Evolutionary conservation across 495 filamentous ascomycete species (phyloP).

Genomic region (Rostrohypoxylon terebratum): DNA sequence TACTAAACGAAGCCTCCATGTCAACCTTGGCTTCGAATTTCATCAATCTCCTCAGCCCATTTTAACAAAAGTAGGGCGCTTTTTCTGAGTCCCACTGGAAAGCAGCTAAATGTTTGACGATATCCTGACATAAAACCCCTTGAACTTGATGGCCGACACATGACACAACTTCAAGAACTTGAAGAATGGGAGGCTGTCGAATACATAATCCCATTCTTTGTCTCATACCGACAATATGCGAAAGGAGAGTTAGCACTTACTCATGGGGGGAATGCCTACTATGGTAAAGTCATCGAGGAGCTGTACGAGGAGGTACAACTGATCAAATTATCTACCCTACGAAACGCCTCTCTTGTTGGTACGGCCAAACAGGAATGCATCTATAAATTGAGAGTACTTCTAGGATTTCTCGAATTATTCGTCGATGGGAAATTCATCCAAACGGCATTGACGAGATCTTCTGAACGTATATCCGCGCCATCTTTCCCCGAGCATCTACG

Average conservation of each 20-base stretch:
- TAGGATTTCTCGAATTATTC: neutral
- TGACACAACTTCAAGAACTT: neutral
- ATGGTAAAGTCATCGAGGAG: neutral
- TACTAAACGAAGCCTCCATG: no score
- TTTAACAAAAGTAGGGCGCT: no score
- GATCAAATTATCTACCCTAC: neutral
- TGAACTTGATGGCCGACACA: neutral
- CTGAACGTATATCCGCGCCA: neutral
- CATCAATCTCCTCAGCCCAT: neutral
- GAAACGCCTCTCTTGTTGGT: neutral
- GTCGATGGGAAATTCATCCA: neutral
- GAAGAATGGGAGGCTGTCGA: neutral
- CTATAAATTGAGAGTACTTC: neutral
- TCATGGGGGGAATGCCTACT: neutral
- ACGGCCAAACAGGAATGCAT: neutral
- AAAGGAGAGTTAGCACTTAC: neutral
- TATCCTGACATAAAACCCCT: neutral
- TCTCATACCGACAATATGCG: neutral
- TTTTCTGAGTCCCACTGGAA: no score
- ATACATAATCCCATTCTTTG: neutral
- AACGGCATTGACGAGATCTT: neutral
- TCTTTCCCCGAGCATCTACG: neutral
- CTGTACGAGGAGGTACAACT: neutral
- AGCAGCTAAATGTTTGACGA: neutral
- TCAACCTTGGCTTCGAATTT: neutral